Evolutionary conservation across 2,329 filamentous ascomycete genomes (phyloP).

Genomic region (Aspergillus bombycis): DNA sequence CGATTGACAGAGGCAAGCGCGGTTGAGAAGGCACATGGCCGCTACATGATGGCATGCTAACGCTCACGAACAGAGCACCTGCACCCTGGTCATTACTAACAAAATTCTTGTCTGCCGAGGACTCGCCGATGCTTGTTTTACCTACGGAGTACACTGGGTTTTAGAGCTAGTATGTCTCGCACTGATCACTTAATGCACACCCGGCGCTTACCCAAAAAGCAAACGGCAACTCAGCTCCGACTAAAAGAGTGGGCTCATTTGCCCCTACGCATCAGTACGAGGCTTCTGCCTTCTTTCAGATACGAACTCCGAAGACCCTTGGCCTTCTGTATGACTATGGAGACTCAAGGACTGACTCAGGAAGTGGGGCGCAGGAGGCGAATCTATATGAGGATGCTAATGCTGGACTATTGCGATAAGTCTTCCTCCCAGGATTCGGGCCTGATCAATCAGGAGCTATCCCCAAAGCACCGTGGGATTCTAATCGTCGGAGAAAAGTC

Average conservation of each 20-base stretch:
- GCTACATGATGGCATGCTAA: neutral
- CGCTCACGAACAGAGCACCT: neutral
- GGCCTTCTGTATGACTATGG: constrained; percentile 2
- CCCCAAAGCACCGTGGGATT: neutral
- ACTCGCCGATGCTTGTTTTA: neutral
- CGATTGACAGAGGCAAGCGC: neutral
- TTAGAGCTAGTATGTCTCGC: neutral
- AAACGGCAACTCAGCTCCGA: neutral
- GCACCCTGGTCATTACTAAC: neutral
- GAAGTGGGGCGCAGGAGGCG: neutral
- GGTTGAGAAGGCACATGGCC: too few species aligned
- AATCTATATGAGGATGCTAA: constrained; percentile 5
- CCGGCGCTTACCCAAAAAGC: neutral
- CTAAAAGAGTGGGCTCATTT: neutral
- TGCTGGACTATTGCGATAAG: constrained; percentile 2
- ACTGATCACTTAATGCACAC: neutral
- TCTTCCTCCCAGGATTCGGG: neutral
- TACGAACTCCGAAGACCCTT: neutral
- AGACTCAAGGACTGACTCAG: neutral
- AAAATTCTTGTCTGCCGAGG: neutral
- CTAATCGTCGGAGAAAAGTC: neutral
- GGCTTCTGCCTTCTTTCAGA: neutral
- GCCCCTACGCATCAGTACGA: neutral
- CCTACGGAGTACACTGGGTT: too few species aligned
- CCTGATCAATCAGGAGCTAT: neutral